A percentile compares a stretch with the other conserved stretches of the same genome.
Evolutionary conservation across 345 rosid genomes (phyloP).

Genomic region (Firmiana major): DNA sequence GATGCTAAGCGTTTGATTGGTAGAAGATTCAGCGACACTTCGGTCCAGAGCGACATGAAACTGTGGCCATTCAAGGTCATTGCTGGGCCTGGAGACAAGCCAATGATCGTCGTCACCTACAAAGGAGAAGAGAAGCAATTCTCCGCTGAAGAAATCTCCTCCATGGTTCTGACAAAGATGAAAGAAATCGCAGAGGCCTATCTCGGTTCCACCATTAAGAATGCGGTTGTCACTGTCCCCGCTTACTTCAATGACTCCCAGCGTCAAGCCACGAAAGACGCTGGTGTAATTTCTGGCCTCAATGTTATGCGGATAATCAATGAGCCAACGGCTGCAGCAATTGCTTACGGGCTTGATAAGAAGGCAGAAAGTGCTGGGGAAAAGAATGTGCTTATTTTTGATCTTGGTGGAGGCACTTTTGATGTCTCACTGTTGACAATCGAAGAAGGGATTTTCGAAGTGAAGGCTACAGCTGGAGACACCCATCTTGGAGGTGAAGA

Average conservation of each 20-base stretch:
- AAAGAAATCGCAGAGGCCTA: slow-evolving; percentile 40
- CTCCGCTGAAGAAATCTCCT: slow-evolving; percentile 41
- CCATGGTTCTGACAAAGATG: slow-evolving; percentile 46
- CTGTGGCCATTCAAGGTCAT: slow-evolving; percentile 44
- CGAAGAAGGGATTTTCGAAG: slow-evolving; percentile 29
- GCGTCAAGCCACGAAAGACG: slow-evolving; percentile 48
- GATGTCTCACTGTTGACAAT: slow-evolving; percentile 28
- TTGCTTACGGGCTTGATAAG: slow-evolving; percentile 47
- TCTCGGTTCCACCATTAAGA: slow-evolving; percentile 26
- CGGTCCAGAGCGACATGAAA: slow-evolving; percentile 39
- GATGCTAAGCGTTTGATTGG: slow-evolving; percentile 53
- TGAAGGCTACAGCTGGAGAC: slow-evolving; percentile 29
- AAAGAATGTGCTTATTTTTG: slow-evolving; percentile 24
- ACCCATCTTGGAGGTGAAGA: slow-evolving; percentile 30
- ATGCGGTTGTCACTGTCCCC: slow-evolving; percentile 42
- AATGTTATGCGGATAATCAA: slow-evolving; percentile 45
- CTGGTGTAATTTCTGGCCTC: slow-evolving; percentile 42
- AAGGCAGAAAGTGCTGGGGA: slow-evolving; percentile 20
- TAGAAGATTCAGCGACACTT: slow-evolving; percentile 36
- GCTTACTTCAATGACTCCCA: slow-evolving; percentile 48
- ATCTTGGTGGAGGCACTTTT: slow-evolving; percentile 17
- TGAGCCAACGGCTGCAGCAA: slow-evolving; percentile 49
- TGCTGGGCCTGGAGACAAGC: slow-evolving; percentile 40
- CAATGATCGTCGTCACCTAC: slow-evolving; percentile 40
- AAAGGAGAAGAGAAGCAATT: slow-evolving; percentile 48